Evolutionary conservation across 352 stramenopile genomes (phyloP), one percentile per base, ranked within the genome.

Genomic region (Blastocystis sp.): DNA sequence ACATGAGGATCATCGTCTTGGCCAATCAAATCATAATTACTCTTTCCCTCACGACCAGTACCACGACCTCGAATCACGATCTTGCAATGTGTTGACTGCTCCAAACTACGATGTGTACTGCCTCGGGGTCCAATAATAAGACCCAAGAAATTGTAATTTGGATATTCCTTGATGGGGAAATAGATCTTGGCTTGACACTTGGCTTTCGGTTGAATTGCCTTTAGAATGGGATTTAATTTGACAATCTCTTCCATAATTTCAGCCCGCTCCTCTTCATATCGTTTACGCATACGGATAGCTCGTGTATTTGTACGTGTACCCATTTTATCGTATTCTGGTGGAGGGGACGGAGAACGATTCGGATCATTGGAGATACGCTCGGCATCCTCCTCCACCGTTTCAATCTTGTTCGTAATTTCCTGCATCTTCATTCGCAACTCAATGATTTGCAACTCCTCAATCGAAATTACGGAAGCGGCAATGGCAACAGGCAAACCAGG

Each of bases 131-230:
- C 97, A 75, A 99, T 98, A 89, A 99, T 98, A 42, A 99, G 89
- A 1, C 95, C 96, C 65, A 99, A 98, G 89, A 99, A 99, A 90
- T 99, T 99, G 91, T 99, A 98, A 4, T 92, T 95, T 0, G 96
- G 97, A 91, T 96, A 98, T 54, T 98, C 93, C 56, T 97, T 95
- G 54, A 97, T 91, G 0, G 96, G 96, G 89, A 99, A 98, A 88
- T 96, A 96, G 81, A 99, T 94, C 90, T 98, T 98, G 94, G 93
- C 61, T 91, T 93, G 67, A 96, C 91, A 90, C 97, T 98, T 78
- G 94, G 91, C 67, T 93, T 94, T 86, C 29, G 78, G 78, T 54
- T 67, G 63, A 24, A 88, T 88, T 14, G 78, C 49, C 78, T 81
- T 85, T 39, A 88, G 43, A 88, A 83, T 80, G 35, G 93, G 94